Percentiles rank a stretch among this genome's conserved stretches.
Conservation (phyloP, 148 eudicot species). For the Spergularia bocconei region DNA sequence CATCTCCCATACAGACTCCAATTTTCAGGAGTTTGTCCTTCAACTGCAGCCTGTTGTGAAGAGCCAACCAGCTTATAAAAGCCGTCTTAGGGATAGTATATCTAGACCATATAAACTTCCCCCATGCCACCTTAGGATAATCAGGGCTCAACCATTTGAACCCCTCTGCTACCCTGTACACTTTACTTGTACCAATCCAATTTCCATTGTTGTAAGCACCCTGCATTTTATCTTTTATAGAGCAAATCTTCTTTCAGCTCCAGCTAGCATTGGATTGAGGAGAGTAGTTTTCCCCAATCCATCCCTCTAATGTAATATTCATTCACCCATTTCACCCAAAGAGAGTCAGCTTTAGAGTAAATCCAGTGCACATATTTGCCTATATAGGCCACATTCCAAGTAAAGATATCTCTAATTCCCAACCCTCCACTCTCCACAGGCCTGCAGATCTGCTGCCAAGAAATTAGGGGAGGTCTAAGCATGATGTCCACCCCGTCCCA, state of each 20-base stretch:
- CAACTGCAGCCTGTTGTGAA: too few species aligned
- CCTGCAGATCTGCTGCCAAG: background rate
- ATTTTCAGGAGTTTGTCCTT: too few species aligned
- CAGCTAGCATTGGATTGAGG: background rate
- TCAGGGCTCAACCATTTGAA: too few species aligned
- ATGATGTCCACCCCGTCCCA: too few species aligned
- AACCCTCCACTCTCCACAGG: background rate
- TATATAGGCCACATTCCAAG: too few species aligned
- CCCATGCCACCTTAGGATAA: background rate
- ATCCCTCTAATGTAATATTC: background rate
- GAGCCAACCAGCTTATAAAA: background rate
- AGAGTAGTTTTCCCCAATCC: background rate
- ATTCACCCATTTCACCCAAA: background rate
- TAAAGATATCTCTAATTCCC: background rate
- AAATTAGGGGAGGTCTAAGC: background rate
- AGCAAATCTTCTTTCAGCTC: background rate
- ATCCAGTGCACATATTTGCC: background rate
- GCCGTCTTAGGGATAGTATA: background rate
- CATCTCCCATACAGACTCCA: too few species aligned
- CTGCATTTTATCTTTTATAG: background rate
- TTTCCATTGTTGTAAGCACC: background rate
- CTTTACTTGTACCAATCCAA: background rate
- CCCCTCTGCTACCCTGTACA: background rate
- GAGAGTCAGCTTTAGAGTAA: background rate
- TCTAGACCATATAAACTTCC: background rate